Base-by-base conservation (phyloP, 306 rosid species). In the Dalbergia cultrata region DNA sequence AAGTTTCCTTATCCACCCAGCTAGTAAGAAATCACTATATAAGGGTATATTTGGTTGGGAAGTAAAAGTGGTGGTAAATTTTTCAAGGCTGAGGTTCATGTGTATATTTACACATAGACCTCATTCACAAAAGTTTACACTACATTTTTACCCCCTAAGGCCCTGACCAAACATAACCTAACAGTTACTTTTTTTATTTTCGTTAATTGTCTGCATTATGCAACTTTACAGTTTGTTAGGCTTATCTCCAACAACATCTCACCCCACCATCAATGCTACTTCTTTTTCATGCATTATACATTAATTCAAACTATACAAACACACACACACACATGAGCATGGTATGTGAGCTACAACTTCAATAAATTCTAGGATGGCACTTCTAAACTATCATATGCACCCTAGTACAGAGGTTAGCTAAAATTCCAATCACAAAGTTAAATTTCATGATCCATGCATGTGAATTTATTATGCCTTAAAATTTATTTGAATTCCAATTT, bases 361-460 rank as follows among this genome's bases (percentile, higher is more conserved):
- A 26, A 12, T 18, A 41, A 37, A 52, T 37, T 50, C 53, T n/a
- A 19, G 41, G 26, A 72, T 52, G 62, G 13, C 47, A 43, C 49
- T 43, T 43, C 3, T 26, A 47, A 18, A 81, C 37, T 21, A 37
- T 22, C 76, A 81, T 37, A 67, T 67, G 72, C 65, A 74, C 70
- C 16, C 63, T 49, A 63, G 26, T 13, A 44, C 45, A 60, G 13
- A n/a, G 45, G 31, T 26, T 22, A 9, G 34, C 31, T 21, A 19
- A 13, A 67, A 59, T 16, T 59, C 19, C 35, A 74, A 74, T 76
- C 76, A 59, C 18, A 14, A 45, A 60, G 58, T 21, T 59, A 26
- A 61, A 8, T 35, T 69, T 17, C 22, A 19, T 44, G 17, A 57
- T 13, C 13, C 63, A 70, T 3, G 11, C 68, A 13, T 8, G 33